These are phyloP conservation scores for Aspergillus steynii DNA, from an alignment of 495 filamentous ascomycete species.

Conservation along the genomic window DNA sequence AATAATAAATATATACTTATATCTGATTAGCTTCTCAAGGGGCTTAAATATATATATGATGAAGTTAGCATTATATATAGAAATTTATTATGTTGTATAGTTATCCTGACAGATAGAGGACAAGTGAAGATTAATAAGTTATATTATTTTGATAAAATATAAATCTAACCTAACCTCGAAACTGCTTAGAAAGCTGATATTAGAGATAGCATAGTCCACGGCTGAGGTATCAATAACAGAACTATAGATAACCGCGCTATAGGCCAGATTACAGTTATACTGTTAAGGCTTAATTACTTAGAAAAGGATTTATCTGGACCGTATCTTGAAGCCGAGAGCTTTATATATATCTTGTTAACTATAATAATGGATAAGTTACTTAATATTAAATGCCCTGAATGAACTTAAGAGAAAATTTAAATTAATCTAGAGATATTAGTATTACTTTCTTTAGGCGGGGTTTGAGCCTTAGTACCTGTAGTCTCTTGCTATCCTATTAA, in stretches of 20 bases:
- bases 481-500: background rate
- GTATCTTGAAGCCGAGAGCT: slow-evolving; percentile 6
- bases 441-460: background rate
- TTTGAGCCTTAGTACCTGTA: background rate
- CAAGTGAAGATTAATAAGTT: slow-evolving; percentile 14
- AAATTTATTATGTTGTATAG: slow-evolving; percentile 9
- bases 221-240: background rate
- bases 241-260: slow-evolving; percentile 7
- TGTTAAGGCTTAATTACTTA: slow-evolving; percentile 7
- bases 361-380: slow-evolving; percentile 6
- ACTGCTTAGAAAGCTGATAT: slow-evolving; percentile 2
- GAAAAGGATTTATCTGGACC: background rate
- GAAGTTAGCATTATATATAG: slow-evolving; percentile 11
- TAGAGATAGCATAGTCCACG: slow-evolving; percentile 10
- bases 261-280: slow-evolving; percentile 3
- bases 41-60: slow-evolving; percentile 14
- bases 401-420: background rate
- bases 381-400: background rate
- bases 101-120: slow-evolving; percentile 10
- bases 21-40: slow-evolving; percentile 5
- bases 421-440: background rate
- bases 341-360: background rate
- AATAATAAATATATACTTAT: background rate
- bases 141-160: background rate
- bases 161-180: background rate